These are phyloP conservation scores for Mortierella sp. DNA, from an alignment of 371 early-diverging fungal genomes.

Conservation along the genomic window DNA sequence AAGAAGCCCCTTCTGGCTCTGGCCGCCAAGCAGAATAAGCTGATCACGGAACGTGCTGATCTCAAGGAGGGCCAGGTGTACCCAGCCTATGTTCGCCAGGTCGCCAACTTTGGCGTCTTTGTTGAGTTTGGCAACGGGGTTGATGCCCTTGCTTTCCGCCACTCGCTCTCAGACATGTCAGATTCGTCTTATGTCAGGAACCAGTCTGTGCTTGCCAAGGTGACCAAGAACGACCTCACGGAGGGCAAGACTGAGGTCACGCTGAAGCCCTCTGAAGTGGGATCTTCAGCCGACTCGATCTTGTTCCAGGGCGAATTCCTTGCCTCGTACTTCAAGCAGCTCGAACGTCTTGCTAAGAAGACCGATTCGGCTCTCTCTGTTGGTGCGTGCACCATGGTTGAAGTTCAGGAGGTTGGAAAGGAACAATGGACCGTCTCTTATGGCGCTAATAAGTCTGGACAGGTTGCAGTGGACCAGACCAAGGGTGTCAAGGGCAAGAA, in stretches of 20 bases:
- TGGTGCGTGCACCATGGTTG: conserved; percentile 59
- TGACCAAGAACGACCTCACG: conserved; percentile 60
- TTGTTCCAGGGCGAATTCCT: conserved; percentile 61
- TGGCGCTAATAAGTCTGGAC: conserved; percentile 61
- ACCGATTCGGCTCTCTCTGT: conserved; percentile 22
- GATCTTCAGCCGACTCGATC: conserved; percentile 35
- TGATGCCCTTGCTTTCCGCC: conserved; percentile 54
- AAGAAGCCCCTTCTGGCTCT: conserved; percentile 70
- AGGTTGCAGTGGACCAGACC: conserved; percentile 64
- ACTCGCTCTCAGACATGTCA: conserved; percentile 70
- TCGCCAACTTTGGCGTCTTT: conserved; percentile 68
- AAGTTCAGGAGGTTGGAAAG: conserved; percentile 64
- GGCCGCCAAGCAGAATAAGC: conserved; percentile 59
- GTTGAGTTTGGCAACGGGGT: conserved; percentile 70
- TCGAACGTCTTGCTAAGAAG: conserved; percentile 55
- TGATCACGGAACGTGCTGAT: conserved; percentile 39
- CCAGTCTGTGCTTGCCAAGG: conserved; percentile 74
- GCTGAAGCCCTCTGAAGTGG: conserved; percentile 69
- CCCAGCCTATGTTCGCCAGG: conserved; percentile 69
- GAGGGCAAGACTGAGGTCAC: conserved; percentile 60
- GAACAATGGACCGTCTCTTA: conserved; percentile 69
- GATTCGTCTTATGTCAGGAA: conserved; percentile 60
- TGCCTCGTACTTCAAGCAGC: conserved; percentile 60
- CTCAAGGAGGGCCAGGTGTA: conserved; percentile 61
- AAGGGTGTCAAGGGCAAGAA: conserved; percentile 58